Conservation (phyloP, 106 monocot species). For the Phalaenopsis equestris region DNA sequence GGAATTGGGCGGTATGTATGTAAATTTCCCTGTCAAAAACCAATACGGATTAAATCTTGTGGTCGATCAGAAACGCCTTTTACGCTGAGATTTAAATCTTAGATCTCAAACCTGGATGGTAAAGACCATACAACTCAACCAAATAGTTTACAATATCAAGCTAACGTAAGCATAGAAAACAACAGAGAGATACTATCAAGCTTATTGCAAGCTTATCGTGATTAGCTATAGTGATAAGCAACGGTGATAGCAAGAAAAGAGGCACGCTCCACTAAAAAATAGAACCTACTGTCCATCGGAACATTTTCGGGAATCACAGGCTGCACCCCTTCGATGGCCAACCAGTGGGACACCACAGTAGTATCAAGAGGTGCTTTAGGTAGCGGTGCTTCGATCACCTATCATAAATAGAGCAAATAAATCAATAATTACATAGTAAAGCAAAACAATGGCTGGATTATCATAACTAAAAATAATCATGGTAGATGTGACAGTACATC, state of each 20-base stretch:
- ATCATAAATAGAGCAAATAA: background rate
- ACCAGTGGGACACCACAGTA: slow-evolving; percentile 80
- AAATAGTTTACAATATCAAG: background rate
- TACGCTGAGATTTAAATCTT: background rate
- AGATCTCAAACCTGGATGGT: background rate
- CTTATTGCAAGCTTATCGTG: background rate
- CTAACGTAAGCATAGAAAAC: background rate
- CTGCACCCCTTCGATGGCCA: slow-evolving; percentile 93
- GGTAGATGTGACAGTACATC: slow-evolving; percentile 36
- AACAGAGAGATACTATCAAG: background rate
- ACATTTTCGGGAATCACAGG: slow-evolving; percentile 96
- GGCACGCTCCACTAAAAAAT: background rate
- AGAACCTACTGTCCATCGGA: slow-evolving; percentile 55
- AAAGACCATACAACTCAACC: background rate
- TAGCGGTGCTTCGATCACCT: slow-evolving; percentile 89
- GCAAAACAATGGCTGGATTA: background rate
- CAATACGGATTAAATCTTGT: background rate
- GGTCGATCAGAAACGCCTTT: background rate
- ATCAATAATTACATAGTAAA: background rate
- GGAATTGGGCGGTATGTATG: too few relatives aligned
- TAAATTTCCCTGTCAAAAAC: background rate
- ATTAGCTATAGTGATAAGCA: background rate
- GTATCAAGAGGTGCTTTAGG: slow-evolving; percentile 96
- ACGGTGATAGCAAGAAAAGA: background rate
- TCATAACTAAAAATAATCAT: slow-evolving; percentile 1